phyloP scores from a whole-genome alignment of 306 rosid species.

The Vachellia pachyceras region DNA sequence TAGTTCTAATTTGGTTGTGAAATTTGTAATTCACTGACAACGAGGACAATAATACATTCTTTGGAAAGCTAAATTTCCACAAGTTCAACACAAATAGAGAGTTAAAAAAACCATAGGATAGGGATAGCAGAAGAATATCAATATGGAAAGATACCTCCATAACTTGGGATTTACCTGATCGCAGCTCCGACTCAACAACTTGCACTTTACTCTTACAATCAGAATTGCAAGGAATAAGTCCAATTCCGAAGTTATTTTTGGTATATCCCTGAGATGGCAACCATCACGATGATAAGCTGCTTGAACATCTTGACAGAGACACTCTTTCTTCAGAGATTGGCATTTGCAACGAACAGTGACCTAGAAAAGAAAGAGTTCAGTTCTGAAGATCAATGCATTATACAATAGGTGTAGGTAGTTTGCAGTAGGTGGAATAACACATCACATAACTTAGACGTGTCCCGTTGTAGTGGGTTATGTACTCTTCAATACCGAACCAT shows the following conservation, averaged over 20 bases:
- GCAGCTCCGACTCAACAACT: conserved; percentile 74
- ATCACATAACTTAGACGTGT: conserved; percentile 7
- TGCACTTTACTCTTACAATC: conserved; percentile 75
- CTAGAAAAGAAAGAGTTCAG: conserved; percentile 50
- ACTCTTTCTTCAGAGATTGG: conserved; percentile 90
- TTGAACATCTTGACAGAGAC: conserved; percentile 86
- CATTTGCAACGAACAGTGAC: conserved; percentile 89
- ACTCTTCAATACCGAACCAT: conserved; percentile 1
- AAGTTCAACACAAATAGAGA: conserved; percentile 20
- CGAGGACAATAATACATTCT: not conserved
- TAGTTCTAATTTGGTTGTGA: not conserved
- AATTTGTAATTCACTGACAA: conserved; percentile 10
- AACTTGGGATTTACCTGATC: conserved; percentile 70
- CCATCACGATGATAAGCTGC: conserved; percentile 62
- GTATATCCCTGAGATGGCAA: conserved; percentile 58
- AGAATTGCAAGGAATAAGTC: conserved; percentile 81
- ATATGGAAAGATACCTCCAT: conserved; percentile 60
- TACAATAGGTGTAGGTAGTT: conserved; percentile 30
- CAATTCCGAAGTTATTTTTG: conserved; percentile 83
- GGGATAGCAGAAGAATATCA: conserved; percentile 1
- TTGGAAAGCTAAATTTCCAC: conserved; percentile 9
- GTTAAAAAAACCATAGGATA: conserved; percentile 3
- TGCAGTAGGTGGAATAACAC: conserved; percentile 20
- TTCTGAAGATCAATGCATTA: conserved; percentile 42
- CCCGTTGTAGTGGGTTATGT: conserved; percentile 12